Evolutionary conservation across 495 filamentous ascomycete genomes (phyloP).

Genomic region (Talaromyces liani): DNA sequence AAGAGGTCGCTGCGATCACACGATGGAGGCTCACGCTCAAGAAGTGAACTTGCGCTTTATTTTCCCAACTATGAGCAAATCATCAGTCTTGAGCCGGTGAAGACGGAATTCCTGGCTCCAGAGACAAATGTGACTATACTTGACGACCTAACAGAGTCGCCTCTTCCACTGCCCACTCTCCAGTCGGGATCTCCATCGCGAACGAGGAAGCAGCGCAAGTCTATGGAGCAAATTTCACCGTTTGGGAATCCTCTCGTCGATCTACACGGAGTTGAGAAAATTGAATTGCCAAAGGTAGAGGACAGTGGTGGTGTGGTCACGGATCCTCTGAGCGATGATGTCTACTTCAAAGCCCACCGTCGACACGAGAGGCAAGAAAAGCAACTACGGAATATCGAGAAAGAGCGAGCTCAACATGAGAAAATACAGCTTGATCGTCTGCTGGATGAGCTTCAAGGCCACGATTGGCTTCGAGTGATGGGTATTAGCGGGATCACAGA

Average conservation of each 20-base stretch:
- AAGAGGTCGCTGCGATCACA: constrained; percentile 45
- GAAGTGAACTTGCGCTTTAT: constrained; percentile 81
- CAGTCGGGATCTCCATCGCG: constrained; percentile 23
- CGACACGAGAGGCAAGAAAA: constrained; percentile 84
- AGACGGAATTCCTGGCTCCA: constrained; percentile 45
- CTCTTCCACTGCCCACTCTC: not conserved
- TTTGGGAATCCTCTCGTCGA: constrained; percentile 37
- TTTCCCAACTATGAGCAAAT: constrained; percentile 89
- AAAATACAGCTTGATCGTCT: constrained; percentile 79
- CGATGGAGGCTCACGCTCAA: constrained; percentile 52
- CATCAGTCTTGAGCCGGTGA: constrained; percentile 70
- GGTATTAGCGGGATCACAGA: constrained; percentile 85
- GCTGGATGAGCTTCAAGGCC: constrained; percentile 79
- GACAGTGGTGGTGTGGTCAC: not conserved
- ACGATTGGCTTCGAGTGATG: constrained; percentile 89
- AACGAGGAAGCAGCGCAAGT: constrained; percentile 28
- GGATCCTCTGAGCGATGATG: constrained; percentile 64
- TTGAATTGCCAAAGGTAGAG: constrained; percentile 17
- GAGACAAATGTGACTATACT: constrained; percentile 38
- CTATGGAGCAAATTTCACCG: constrained; percentile 16
- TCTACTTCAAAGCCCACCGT: constrained; percentile 63
- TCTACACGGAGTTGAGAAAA: constrained; percentile 25
- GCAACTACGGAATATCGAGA: constrained; percentile 87
- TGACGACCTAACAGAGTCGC: constrained; percentile 34
- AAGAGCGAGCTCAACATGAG: constrained; percentile 85